Percentiles rank a stretch among this genome's conserved stretches.
Evolutionary conservation across 2,329 filamentous ascomycete genomes (phyloP).

Genomic region (Penicillium sp.): DNA sequence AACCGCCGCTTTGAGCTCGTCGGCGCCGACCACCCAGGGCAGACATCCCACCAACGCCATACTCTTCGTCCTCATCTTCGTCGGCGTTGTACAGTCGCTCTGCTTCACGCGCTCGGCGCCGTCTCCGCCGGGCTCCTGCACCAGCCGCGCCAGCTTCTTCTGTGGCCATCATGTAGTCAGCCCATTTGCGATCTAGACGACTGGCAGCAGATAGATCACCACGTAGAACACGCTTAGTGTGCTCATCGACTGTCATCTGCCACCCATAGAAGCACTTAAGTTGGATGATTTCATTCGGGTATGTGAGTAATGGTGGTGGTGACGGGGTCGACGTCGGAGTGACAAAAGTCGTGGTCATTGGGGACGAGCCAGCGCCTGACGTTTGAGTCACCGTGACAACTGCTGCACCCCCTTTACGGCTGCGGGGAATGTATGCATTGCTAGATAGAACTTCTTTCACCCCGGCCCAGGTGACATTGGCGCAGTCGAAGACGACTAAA

Average conservation of each 20-base stretch:
- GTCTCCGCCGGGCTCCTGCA: conserved; percentile 64
- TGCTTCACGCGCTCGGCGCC: conserved; percentile 76
- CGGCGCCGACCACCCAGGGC: conserved; percentile 53
- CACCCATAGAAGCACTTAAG: conserved; percentile 94
- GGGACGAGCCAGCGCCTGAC: conserved; percentile 17
- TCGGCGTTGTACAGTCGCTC: conserved; percentile 77
- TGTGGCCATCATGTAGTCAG: conserved; percentile 86
- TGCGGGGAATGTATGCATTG: conserved; percentile 70
- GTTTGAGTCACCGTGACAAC: conserved; percentile 36
- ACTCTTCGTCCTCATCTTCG: conserved; percentile 60
- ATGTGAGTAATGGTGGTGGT: conserved; percentile 38
- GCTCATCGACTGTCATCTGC: conserved; percentile 92
- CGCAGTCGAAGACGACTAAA: conserved; percentile 85
- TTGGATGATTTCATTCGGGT: conserved; percentile 74
- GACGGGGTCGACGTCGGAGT: conserved; percentile 23
- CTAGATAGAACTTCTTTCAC: conserved; percentile 80
- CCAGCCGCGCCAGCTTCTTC: conserved; percentile 70
- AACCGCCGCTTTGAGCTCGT: conserved; percentile 63
- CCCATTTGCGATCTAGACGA: conserved; percentile 86
- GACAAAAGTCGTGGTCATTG: conserved; percentile 28
- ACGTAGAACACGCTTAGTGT: conserved; percentile 77
- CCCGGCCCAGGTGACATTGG: conserved; percentile 88
- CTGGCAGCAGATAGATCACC: conserved; percentile 72
- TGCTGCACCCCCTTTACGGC: conserved; percentile 32
- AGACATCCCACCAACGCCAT: conserved; percentile 34